Conservation (phyloP, 1,284 basidiomycete species). For the Boletellus deceptivus region DNA sequence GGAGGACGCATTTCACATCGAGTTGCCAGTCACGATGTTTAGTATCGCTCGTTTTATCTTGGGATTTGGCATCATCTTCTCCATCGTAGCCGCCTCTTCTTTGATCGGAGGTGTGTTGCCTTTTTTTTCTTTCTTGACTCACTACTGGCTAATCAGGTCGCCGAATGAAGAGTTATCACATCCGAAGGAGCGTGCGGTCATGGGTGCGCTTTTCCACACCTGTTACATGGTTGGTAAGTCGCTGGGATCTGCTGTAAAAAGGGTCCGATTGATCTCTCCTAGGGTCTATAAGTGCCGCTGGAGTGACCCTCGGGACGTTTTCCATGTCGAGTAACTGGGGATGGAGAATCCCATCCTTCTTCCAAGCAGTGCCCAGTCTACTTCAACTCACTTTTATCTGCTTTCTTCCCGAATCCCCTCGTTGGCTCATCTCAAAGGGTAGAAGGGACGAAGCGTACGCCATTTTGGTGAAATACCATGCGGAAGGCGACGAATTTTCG, state of each 20-base stretch:
- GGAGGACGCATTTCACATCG: not conserved
- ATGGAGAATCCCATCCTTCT: constrained; percentile 23
- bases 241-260: rapidly evolving
- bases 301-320: constrained; percentile 49
- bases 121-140: not conserved
- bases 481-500: constrained; percentile 6
- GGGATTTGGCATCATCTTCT: constrained; percentile 9
- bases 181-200: constrained; percentile 17
- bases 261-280: not conserved
- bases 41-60: constrained; percentile 17
- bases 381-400: constrained; percentile 49
- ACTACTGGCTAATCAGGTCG: not conserved
- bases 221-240: constrained; percentile 12
- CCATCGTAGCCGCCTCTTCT: constrained; percentile 14
- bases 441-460: constrained; percentile 39
- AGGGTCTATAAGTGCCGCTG: constrained; percentile 15
- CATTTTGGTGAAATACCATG: constrained; percentile 21
- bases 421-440: constrained; percentile 27
- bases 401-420: constrained; percentile 57
- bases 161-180: constrained; percentile 12
- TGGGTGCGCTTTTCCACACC: constrained; percentile 8
- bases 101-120: constrained; percentile 17
- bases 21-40: constrained; percentile 14
- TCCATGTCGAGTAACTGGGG: constrained; percentile 47
- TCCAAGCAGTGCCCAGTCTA: constrained; percentile 51